phyloP scores from a whole-genome alignment of 2,329 filamentous ascomycete species.

The Bimuria novae-zelandiae region DNA sequence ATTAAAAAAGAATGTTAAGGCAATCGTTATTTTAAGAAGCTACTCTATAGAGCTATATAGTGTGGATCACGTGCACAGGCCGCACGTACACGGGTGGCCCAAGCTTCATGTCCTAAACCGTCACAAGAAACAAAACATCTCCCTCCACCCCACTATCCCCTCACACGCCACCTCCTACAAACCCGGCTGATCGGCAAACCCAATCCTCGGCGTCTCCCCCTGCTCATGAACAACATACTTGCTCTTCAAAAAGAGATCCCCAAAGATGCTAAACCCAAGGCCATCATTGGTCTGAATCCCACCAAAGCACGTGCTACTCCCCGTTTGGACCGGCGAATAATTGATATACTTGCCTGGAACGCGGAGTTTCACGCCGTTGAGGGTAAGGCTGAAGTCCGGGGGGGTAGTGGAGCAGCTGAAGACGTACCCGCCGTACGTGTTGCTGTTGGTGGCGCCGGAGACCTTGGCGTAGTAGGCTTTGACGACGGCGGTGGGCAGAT shows the following conservation, averaged over 20 bases:
- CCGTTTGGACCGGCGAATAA: constrained; percentile 51
- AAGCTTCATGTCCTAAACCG: too few species aligned
- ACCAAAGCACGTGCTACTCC: constrained; percentile 67
- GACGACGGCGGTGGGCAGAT: constrained; percentile 60
- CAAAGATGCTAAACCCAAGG: constrained; percentile 71
- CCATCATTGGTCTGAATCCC: constrained; percentile 69
- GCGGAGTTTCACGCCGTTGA: constrained; percentile 55
- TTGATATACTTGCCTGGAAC: constrained; percentile 62
- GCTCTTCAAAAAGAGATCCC: constrained; percentile 79
- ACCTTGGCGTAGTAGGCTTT: constrained; percentile 65
- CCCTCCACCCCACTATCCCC: too few species aligned
- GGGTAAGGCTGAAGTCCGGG: constrained; percentile 59
- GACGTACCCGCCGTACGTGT: constrained; percentile 58
- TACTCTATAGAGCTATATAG: too few species aligned
- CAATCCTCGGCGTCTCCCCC: constrained; percentile 46
- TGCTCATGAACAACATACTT: constrained; percentile 68
- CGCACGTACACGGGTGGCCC: too few species aligned
- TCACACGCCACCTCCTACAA: too few species aligned
- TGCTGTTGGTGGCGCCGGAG: constrained; percentile 55
- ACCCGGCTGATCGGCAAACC: constrained; percentile 50
- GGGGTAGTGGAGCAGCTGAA: constrained; percentile 57
- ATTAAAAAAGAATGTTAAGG: too few species aligned
- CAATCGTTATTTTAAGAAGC: too few species aligned
- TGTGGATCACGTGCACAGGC: too few species aligned
- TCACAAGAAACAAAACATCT: too few species aligned